A percentile compares a stretch with the other conserved stretches of the same genome.
Conservation (phyloP, 805 yeast species). For the Saturnispora sekii region DNA sequence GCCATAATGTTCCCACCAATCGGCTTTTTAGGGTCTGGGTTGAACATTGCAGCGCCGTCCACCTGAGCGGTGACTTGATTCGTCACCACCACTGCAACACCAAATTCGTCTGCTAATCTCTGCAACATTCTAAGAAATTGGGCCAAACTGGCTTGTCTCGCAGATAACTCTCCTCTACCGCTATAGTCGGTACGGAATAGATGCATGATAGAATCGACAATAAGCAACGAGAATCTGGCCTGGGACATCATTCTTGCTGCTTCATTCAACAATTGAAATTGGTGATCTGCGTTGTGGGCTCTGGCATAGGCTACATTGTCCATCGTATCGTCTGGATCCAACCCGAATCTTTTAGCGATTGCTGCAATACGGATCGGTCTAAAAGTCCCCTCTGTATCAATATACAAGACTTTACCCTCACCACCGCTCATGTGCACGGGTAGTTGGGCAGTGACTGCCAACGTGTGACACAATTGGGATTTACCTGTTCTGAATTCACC, state of each 20-base stretch:
- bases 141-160: conserved; percentile 91
- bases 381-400: conserved; percentile 96
- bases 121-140: conserved; percentile 86
- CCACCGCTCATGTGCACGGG: conserved; percentile 98
- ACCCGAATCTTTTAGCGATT: conserved; percentile 84
- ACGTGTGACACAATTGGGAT: conserved; percentile 91
- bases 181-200: conserved; percentile 88
- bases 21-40: conserved; percentile 97
- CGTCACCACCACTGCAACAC: conserved; percentile 91
- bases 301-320: conserved; percentile 97
- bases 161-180: conserved; percentile 93
- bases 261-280: conserved; percentile 70
- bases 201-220: conserved; percentile 98
- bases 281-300: conserved; percentile 96
- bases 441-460: conserved; percentile 93
- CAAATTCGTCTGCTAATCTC: conserved; percentile 93
- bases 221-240: conserved; percentile 77
- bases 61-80: conserved; percentile 98
- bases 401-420: conserved; percentile 92
- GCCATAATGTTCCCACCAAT: conserved; percentile 98
- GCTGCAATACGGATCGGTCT: conserved; percentile 85
- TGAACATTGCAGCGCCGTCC: conserved; percentile 77
- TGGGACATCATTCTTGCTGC: conserved; percentile 97
- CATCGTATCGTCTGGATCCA: conserved; percentile 87
- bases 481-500: conserved; percentile 98